Conservation (phyloP, 1,284 basidiomycete genomes). For the Papiliotrema nemorosa region DNA sequence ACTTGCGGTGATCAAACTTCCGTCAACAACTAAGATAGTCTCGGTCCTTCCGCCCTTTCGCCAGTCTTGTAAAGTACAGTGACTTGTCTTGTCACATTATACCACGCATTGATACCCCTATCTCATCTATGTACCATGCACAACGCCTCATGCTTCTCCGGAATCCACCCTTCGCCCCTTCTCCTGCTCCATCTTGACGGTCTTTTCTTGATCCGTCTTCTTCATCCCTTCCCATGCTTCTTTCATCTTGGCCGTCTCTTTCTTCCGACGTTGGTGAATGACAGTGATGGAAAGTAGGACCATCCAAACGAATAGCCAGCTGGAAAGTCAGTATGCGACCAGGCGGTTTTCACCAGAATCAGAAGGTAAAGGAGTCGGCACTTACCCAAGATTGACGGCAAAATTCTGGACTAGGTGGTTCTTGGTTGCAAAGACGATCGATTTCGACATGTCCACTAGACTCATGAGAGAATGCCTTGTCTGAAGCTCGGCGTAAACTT, state of each 20-base stretch:
- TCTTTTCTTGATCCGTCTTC: constrained; percentile 10
- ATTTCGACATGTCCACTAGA: constrained; percentile 38
- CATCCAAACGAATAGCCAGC: constrained; percentile 24
- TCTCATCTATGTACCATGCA: not conserved
- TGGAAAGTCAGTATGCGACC: no score
- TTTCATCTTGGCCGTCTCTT: constrained; percentile 18
- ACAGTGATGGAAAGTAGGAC: constrained; percentile 18
- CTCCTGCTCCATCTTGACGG: not conserved
- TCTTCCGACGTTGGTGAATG: constrained; percentile 16
- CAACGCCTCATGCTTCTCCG: not conserved
- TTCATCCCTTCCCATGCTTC: constrained; percentile 24
- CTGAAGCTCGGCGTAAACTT: no score
- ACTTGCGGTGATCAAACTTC: constrained; percentile 50
- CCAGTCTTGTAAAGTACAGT: not conserved
- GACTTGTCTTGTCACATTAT: not conserved
- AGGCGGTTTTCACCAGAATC: no score
- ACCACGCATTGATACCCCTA: not conserved
- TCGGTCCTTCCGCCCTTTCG: not conserved
- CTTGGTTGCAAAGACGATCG: constrained; percentile 39
- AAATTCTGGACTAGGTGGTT: constrained; percentile 43
- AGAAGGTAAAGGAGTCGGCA: not conserved
- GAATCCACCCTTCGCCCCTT: not conserved
- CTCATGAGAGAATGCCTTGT: no score
- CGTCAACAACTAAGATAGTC: constrained; percentile 45
- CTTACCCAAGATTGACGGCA: constrained; percentile 36